These are phyloP conservation scores for Allium fistulosum DNA, from an alignment of 106 monocot species.

Conservation along the genomic window DNA sequence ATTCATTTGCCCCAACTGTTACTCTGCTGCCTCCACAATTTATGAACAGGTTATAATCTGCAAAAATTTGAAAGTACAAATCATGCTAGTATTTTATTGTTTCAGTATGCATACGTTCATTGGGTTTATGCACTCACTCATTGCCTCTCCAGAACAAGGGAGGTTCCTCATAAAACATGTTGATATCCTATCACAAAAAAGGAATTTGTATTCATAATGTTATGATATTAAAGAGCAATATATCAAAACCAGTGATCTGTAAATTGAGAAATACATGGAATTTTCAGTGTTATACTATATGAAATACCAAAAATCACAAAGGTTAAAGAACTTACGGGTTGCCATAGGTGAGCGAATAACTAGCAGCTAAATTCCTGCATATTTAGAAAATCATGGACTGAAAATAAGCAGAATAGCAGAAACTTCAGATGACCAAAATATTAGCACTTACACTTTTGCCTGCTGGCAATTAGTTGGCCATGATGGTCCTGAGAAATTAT, in stretches of 20 bases:
- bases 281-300: too few species aligned
- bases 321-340: constrained; percentile 17
- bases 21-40: constrained; percentile 44
- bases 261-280: background rate
- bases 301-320: background rate
- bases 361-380: constrained; percentile 40
- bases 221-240: background rate
- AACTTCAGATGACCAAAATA: background rate
- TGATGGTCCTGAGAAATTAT: constrained; percentile 20
- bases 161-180: constrained; percentile 24
- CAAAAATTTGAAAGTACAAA: background rate
- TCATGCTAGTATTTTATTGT: background rate
- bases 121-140: constrained; percentile 6
- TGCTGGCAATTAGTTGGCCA: constrained; percentile 15
- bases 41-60: constrained; percentile 51
- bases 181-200: constrained; percentile 11
- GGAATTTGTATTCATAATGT: background rate
- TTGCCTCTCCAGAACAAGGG: constrained; percentile 23
- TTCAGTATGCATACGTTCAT: background rate
- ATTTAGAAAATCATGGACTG: constrained; percentile 1
- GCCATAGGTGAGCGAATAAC: constrained; percentile 29
- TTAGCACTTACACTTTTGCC: constrained; percentile 18
- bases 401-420: background rate
- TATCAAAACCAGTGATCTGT: background rate
- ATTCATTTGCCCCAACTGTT: constrained; percentile 17